Percentiles rank a stretch among this genome's conserved stretches.
Conservation (phyloP, 2,329 filamentous ascomycete genomes). For the Fragosphaeria purpurea region DNA sequence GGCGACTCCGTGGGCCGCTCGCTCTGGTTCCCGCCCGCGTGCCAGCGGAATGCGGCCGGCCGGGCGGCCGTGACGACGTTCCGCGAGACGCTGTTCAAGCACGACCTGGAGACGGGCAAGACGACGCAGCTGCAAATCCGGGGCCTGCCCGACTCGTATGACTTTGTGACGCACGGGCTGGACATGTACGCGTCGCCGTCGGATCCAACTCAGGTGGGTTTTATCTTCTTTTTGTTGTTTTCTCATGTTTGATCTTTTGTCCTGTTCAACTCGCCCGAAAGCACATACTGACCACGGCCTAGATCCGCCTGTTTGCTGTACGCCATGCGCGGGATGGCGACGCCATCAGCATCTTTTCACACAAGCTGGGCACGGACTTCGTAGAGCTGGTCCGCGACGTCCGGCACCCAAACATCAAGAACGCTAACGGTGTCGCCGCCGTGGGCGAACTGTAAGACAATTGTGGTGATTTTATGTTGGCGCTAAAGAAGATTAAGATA, state of each 20-base stretch:
- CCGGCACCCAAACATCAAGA: slow-evolving; percentile 1
- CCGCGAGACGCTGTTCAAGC: slow-evolving; percentile 3
- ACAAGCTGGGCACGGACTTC: neutral
- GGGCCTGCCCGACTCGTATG: neutral
- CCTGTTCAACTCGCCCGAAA: too few relatives aligned
- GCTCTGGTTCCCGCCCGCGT: neutral
- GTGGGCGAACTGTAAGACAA: neutral
- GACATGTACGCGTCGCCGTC: neutral
- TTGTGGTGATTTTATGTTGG: too few relatives aligned
- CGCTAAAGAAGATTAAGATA: too few relatives aligned
- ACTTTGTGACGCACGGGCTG: slow-evolving; percentile 2
- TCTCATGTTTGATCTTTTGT: too few relatives aligned
- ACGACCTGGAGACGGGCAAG: neutral
- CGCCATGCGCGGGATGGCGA: neutral
- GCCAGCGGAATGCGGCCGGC: neutral
- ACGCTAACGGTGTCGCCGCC: neutral
- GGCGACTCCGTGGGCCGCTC: neutral
- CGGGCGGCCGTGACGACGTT: neutral
- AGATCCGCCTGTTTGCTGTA: neutral
- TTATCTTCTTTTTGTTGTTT: too few relatives aligned
- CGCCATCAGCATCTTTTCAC: slow-evolving; percentile 1
- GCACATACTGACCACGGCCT: too few relatives aligned
- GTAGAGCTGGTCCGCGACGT: neutral
- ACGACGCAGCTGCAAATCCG: neutral
- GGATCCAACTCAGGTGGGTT: neutral